Percentiles rank a stretch among this genome's conserved stretches.
These are phyloP conservation scores for Botrytis aclada DNA, from an alignment of 2,329 filamentous ascomycete species.

Conservation along the genomic window DNA sequence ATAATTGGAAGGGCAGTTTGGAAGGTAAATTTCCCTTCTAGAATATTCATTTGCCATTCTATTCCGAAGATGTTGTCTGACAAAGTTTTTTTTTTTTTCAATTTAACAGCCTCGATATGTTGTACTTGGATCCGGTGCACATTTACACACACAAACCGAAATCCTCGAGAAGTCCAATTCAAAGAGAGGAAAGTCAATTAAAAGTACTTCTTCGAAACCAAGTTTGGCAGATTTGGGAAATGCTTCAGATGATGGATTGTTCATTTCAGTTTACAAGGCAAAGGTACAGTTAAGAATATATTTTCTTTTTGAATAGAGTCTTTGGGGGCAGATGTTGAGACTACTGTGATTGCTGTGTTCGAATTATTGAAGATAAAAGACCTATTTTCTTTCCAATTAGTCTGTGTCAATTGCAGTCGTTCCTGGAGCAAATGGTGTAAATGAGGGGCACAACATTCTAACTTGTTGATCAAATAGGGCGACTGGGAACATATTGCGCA, in stretches of 20 bases:
- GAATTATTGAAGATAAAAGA: not conserved
- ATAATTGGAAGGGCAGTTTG: conserved; percentile 51
- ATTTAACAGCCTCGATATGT: conserved; percentile 55
- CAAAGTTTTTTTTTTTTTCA: not conserved
- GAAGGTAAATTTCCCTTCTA: conserved; percentile 46
- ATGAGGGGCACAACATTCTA: not conserved
- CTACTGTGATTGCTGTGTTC: not conserved
- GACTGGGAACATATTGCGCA: conserved; percentile 38
- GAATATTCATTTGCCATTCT: conserved; percentile 20
- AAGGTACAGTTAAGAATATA: conserved; percentile 33
- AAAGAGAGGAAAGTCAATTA: conserved; percentile 20
- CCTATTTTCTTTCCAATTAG: not conserved
- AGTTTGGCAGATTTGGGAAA: conserved; percentile 32
- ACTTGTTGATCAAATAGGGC: conserved; percentile 30
- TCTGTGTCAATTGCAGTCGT: not conserved
- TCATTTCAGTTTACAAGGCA: conserved; percentile 38
- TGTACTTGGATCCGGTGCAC: conserved; percentile 49
- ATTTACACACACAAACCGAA: conserved; percentile 49
- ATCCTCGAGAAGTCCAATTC: conserved; percentile 24
- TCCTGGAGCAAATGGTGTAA: not conserved
- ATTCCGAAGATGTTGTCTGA: conserved; percentile 18
- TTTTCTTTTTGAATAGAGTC: not conserved
- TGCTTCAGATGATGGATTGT: conserved; percentile 27
- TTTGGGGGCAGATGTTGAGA: not conserved
- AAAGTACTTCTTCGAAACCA: conserved; percentile 32